These are phyloP conservation scores for Nannochloris sp. DNA, from an alignment of 139 green algal species.

Conservation along the genomic window DNA sequence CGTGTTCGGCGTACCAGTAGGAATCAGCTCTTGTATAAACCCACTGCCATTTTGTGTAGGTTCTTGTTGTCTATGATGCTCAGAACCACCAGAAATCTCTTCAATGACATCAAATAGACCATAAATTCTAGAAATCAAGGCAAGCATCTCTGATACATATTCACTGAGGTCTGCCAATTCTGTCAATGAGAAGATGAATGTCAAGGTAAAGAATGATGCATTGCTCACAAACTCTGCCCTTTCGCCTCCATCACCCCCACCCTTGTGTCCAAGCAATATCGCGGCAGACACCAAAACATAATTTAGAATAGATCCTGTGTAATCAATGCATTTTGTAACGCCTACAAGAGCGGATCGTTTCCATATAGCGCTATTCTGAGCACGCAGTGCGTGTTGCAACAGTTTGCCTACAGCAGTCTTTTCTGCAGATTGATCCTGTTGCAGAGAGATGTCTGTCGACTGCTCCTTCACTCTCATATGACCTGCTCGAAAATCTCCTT, in stretches of 20 bases:
- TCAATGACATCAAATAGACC: conserved; percentile 26
- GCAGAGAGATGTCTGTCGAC: conserved; percentile 24
- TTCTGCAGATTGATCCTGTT: conserved; percentile 17
- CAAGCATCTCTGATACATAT: conserved; percentile 10
- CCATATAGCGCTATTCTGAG: conserved; percentile 28
- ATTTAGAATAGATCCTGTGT: conserved; percentile 45
- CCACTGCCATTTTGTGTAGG: too few species aligned
- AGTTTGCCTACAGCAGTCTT: conserved; percentile 8
- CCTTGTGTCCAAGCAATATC: conserved; percentile 24
- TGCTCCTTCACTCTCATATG: conserved; percentile 32
- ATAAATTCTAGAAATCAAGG: conserved; percentile 24
- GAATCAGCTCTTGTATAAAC: too few species aligned
- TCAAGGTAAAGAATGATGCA: conserved; percentile 55
- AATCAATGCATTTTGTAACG: conserved; percentile 41
- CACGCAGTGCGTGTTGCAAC: conserved; percentile 27
- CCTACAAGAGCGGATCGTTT: conserved; percentile 19
- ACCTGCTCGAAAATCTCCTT: conserved; percentile 37
- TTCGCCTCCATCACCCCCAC: conserved; percentile 14
- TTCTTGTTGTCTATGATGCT: neutral
- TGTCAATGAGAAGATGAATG: conserved; percentile 53
- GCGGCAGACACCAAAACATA: conserved; percentile 43
- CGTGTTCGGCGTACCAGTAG: too few species aligned
- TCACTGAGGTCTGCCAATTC: conserved; percentile 38
- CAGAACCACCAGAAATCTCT: neutral
- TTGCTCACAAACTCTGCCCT: conserved; percentile 53